Conservation (phyloP, 257 asterid species). For the Solanum boliviense region DNA sequence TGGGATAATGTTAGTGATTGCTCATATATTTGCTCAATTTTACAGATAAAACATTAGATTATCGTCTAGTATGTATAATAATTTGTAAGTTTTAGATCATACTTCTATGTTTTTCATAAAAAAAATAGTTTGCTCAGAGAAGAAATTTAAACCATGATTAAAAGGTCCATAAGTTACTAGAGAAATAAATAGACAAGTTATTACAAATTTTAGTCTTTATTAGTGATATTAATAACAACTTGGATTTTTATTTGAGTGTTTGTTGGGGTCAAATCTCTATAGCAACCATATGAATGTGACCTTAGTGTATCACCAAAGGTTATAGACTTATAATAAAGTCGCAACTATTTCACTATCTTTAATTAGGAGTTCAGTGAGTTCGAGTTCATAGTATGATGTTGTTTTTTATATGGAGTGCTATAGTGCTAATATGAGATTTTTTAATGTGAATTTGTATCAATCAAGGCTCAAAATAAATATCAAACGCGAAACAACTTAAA, state of each 20-base stretch:
- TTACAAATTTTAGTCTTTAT: not conserved
- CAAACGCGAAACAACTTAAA: too few species aligned
- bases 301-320: not conserved
- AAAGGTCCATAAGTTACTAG: not conserved
- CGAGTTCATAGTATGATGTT: not conserved
- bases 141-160: too few species aligned
- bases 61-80: not conserved
- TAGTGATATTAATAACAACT: not conserved
- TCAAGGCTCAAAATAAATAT: too few species aligned
- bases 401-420: not conserved
- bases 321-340: not conserved
- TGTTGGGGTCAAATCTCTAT: constrained; percentile 11
- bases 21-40: not conserved
- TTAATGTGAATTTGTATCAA: too few species aligned
- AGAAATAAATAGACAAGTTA: not conserved
- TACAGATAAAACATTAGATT: not conserved
- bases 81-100: too few species aligned
- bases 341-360: not conserved
- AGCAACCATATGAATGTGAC: constrained; percentile 3
- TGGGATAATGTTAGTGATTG: not conserved
- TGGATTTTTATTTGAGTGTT: constrained; percentile 9
- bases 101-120: too few species aligned
- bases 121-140: too few species aligned
- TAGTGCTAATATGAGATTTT: too few species aligned
- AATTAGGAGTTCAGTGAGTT: rapidly evolving